These are phyloP conservation scores for Plectosphaerella plurivora DNA, from an alignment of 2,329 filamentous ascomycete species.

Conservation along the genomic window DNA sequence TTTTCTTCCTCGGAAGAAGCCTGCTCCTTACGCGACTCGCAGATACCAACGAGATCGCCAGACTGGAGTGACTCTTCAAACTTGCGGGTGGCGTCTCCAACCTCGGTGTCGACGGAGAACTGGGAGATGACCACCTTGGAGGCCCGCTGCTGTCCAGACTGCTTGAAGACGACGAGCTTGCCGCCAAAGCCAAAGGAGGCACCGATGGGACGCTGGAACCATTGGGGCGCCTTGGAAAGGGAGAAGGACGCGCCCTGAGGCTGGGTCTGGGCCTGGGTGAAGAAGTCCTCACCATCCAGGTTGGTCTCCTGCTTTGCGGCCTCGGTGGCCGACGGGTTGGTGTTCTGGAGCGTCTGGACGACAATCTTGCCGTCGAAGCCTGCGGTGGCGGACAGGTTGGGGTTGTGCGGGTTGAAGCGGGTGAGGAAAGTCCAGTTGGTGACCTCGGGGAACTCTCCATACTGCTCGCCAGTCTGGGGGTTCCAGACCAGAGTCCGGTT, in stretches of 20 bases:
- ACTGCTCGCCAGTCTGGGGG: slow-evolving; percentile 79
- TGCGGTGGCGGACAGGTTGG: slow-evolving; percentile 86
- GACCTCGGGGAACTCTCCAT: slow-evolving; percentile 92
- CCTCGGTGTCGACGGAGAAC: slow-evolving; percentile 83
- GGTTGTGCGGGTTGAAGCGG: slow-evolving; percentile 89
- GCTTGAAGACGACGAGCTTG: slow-evolving; percentile 74
- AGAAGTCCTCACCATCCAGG: slow-evolving; percentile 92
- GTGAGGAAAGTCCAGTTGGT: slow-evolving; percentile 99
- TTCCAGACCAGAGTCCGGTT: slow-evolving; percentile 97
- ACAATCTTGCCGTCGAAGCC: slow-evolving; percentile 97
- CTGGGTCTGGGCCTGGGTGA: slow-evolving; percentile 86
- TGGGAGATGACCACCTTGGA: slow-evolving; percentile 81
- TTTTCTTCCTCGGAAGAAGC: slow-evolving; percentile 87
- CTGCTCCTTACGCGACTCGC: slow-evolving; percentile 69
- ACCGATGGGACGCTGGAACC: slow-evolving; percentile 80
- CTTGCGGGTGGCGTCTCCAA: slow-evolving; percentile 77
- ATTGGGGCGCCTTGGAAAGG: slow-evolving; percentile 78
- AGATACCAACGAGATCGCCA: slow-evolving; percentile 75
- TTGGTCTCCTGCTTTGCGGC: slow-evolving; percentile 62
- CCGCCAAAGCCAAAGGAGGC: slow-evolving; percentile 95
- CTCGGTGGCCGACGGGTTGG: slow-evolving; percentile 71
- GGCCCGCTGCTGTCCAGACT: slow-evolving; percentile 57
- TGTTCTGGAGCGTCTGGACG: slow-evolving; percentile 91
- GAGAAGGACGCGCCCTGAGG: slow-evolving; percentile 89
- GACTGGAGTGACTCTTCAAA: slow-evolving; percentile 80